phyloP scores from a whole-genome alignment of 495 filamentous ascomycete genomes.

The Neurospora terricola region DNA sequence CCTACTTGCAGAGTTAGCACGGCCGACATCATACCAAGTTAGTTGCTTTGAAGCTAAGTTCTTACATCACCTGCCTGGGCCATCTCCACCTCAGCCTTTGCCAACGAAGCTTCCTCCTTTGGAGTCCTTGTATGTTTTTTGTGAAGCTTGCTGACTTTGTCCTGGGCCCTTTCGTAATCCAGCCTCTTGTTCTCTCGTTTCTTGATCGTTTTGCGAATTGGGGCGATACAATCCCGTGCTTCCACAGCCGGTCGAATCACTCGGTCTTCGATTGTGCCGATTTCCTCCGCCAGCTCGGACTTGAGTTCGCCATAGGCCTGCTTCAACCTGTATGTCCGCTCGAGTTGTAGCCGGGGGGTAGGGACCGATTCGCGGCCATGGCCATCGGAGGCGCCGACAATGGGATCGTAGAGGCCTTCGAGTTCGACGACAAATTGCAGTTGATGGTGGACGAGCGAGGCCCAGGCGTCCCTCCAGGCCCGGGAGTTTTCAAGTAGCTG shows the following conservation, averaged over 20 bases:
- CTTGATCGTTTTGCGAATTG: constrained; percentile 85
- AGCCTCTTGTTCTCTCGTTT: constrained; percentile 82
- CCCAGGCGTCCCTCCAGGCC: constrained; percentile 81
- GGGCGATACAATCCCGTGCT: constrained; percentile 60
- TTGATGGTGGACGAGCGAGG: constrained; percentile 61
- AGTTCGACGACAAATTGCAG: constrained; percentile 59
- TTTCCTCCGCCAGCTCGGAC: constrained; percentile 63
- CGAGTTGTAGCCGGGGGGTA: constrained; percentile 55
- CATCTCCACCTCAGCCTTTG: constrained; percentile 72
- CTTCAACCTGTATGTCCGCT: constrained; percentile 57
- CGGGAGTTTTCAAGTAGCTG: constrained; percentile 76
- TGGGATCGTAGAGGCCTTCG: constrained; percentile 73
- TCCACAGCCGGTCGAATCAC: constrained; percentile 64
- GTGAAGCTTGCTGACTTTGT: constrained; percentile 57
- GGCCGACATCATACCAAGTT: background rate
- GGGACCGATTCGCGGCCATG: constrained; percentile 44
- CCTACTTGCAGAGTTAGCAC: constrained; percentile 36
- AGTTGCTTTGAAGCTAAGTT: background rate
- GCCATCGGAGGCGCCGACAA: constrained; percentile 50
- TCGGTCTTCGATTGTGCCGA: constrained; percentile 59
- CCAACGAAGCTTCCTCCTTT: constrained; percentile 65
- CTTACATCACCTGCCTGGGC: constrained; percentile 55
- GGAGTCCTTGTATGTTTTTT: constrained; percentile 65
- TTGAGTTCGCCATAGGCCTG: constrained; percentile 66
- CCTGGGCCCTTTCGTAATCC: constrained; percentile 77